phyloP scores from a whole-genome alignment of 805 yeast species.

The Sungouiella blattae region DNA sequence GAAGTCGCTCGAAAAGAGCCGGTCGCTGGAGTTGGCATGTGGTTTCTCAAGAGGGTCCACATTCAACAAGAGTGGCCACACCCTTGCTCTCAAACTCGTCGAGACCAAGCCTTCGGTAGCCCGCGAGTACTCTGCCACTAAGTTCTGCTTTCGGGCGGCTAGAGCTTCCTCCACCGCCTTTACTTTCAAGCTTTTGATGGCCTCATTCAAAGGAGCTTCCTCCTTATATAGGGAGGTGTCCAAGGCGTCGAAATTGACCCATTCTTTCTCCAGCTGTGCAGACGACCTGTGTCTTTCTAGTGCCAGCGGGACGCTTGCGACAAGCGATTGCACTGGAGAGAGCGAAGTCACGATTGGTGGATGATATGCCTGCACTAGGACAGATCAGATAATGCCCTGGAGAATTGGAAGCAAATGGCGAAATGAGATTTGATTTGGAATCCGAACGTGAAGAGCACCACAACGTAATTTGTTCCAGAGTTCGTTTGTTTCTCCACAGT shows the following conservation, averaged over 20 bases:
- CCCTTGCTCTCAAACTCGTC: slow-evolving; percentile 35
- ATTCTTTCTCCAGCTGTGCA: slow-evolving; percentile 8
- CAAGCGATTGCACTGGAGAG: background rate
- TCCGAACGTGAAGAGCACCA: too few species aligned
- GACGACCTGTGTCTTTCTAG: slow-evolving; percentile 1
- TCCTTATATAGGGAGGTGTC: slow-evolving; percentile 45
- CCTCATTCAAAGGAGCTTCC: slow-evolving; percentile 39
- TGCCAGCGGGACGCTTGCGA: too few species aligned
- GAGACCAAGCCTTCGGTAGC: slow-evolving; percentile 48
- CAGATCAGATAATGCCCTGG: too few species aligned
- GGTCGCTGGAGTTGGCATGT: background rate
- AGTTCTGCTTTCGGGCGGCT: slow-evolving; percentile 15
- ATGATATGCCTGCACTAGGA: too few species aligned
- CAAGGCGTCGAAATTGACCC: slow-evolving; percentile 45
- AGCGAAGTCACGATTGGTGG: too few species aligned
- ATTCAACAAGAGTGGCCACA: slow-evolving; percentile 53
- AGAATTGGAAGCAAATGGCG: too few species aligned
- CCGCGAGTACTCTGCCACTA: slow-evolving; percentile 32
- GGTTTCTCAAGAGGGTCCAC: too few species aligned
- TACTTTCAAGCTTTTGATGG: slow-evolving; percentile 33
- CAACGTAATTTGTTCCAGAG: too few species aligned
- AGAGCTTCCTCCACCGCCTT: slow-evolving; percentile 38
- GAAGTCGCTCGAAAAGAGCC: background rate
- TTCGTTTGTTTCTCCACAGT: too few species aligned
- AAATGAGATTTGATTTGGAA: too few species aligned